phyloP scores from a whole-genome alignment of 768 basidiomycete species.

The Leucosporidium yakuticum region DNA sequence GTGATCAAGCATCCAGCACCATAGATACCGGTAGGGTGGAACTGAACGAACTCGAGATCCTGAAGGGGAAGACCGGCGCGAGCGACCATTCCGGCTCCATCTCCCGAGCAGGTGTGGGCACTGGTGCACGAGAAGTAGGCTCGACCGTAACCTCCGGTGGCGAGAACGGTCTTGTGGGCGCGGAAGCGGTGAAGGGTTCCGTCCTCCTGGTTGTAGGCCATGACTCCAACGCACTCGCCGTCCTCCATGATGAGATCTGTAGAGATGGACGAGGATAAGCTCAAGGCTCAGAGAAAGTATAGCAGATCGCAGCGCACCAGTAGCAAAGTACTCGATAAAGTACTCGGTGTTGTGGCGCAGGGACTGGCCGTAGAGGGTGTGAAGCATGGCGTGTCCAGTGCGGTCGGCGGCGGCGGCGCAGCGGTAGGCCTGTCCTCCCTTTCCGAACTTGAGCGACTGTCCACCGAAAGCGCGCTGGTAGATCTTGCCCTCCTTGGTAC shows the following conservation, averaged over 20 bases:
- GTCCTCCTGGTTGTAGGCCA: conserved; percentile 99
- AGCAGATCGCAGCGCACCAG: conserved; percentile 17
- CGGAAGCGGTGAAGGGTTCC: conserved; percentile 98
- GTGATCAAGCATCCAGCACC: conserved; percentile 99
- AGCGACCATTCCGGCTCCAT: conserved; percentile 97
- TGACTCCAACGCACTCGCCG: conserved; percentile 97
- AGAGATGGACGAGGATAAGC: background rate
- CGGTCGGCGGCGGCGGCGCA: conserved; percentile 98
- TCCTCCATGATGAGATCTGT: conserved; percentile 91
- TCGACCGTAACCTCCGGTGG: conserved; percentile 96
- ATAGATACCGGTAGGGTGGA: conserved; percentile 99
- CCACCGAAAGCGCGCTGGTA: conserved; percentile 99
- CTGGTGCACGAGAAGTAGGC: conserved; percentile 98
- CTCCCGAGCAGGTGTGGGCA: conserved; percentile 97
- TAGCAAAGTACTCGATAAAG: conserved; percentile 99
- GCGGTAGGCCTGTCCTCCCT: conserved; percentile 98
- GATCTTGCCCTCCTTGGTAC: conserved; percentile 97
- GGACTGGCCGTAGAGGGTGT: conserved; percentile 98
- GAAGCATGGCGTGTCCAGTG: conserved; percentile 95
- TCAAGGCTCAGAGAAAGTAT: conserved; percentile 38
- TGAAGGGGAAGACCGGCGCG: conserved; percentile 94
- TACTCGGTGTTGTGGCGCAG: conserved; percentile 99
- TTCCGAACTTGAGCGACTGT: conserved; percentile 91
- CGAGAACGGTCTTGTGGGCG: conserved; percentile 94
- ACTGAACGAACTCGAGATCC: conserved; percentile 98